Evolutionary conservation across 1,284 basidiomycete species (phyloP), one percentile per base, ranked within the genome.

Genomic region (Earliella scabrosa): DNA sequence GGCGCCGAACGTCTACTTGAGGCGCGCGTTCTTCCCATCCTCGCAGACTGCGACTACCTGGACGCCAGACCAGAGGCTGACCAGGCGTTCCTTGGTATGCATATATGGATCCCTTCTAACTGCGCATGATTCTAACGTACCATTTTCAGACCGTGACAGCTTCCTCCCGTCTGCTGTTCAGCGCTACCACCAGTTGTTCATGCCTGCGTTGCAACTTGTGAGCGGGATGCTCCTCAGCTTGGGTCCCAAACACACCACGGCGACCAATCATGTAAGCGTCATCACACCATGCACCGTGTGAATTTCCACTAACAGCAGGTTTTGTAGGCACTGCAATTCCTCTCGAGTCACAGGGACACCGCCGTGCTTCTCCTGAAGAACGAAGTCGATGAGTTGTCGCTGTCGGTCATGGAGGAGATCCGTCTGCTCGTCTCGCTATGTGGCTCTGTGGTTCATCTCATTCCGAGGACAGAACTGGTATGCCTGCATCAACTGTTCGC

Each of bases 1-100:
- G 96, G 96, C 2, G 93, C 95, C 0, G 95, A 97, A 68, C 84
- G 88, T 47, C 75, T 98, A 24, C 73, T 98, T 8, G 94, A 96
- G 58, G 83, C 87, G 3, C 88, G 91, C 50, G 66, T 96, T 3
- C 80, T 98, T 20, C 81, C 88, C 20, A 81, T 88, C n/a, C 74
- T 98, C 26, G 85, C 90, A 0, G 87, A 91, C 58, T 97, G 93
- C 70, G 92, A 96, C 63, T 98, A 90, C 72, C 75, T 98, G 47
- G 90, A 94, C 62, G 82, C 90, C 2, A 79, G 90, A 62, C 89
- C 95, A 21, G 88, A 96, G 67, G 81, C 83, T 38, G 88, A 94
- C 65, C 88, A 93, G 58, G 86, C 88, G 0, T 88, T 92, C 67
- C 86, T 94, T 68, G 91, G 93, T 91, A 63, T 54, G 84, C 73